Evolutionary conservation across 805 yeast genomes (phyloP).

Genomic region (Yarrowia sp.): DNA sequence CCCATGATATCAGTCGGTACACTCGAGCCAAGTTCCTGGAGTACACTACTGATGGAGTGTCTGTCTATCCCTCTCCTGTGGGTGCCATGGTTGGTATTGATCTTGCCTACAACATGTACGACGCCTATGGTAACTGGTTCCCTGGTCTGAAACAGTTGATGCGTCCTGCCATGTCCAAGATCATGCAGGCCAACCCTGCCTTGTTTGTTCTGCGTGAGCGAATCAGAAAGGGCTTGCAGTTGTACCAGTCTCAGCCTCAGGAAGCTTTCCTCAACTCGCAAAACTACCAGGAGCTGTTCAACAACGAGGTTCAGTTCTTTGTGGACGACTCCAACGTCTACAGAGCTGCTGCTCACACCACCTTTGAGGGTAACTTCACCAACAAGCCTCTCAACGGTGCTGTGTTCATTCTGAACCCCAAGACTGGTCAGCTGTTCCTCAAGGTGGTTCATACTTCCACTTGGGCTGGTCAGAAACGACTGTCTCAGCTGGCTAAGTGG

Average conservation of each 20-base stretch:
- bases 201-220: slow-evolving; percentile 88
- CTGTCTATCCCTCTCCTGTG: slow-evolving; percentile 87
- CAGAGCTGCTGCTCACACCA: slow-evolving; percentile 85
- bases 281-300: slow-evolving; percentile 86
- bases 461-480: slow-evolving; percentile 95
- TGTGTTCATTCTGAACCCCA: slow-evolving; percentile 83
- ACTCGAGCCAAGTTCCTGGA: slow-evolving; percentile 90
- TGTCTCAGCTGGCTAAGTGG: slow-evolving; percentile 94
- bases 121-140: slow-evolving; percentile 97
- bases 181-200: slow-evolving; percentile 94
- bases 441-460: slow-evolving; percentile 90
- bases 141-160: slow-evolving; percentile 87
- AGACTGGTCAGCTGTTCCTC: slow-evolving; percentile 77
- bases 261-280: slow-evolving; percentile 86
- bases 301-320: slow-evolving; percentile 76
- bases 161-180: slow-evolving; percentile 88
- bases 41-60: slow-evolving; percentile 81
- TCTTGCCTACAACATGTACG: slow-evolving; percentile 92
- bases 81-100: slow-evolving; percentile 91
- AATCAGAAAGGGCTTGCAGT: slow-evolving; percentile 87
- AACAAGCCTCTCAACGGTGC: slow-evolving; percentile 94
- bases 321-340: slow-evolving; percentile 94
- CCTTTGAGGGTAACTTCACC: slow-evolving; percentile 88
- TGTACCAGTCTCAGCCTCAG: slow-evolving; percentile 90
- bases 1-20: slow-evolving; percentile 93